phyloP scores from a whole-genome alignment of 2,329 filamentous ascomycete genomes.

The Alternaria consortialis region DNA sequence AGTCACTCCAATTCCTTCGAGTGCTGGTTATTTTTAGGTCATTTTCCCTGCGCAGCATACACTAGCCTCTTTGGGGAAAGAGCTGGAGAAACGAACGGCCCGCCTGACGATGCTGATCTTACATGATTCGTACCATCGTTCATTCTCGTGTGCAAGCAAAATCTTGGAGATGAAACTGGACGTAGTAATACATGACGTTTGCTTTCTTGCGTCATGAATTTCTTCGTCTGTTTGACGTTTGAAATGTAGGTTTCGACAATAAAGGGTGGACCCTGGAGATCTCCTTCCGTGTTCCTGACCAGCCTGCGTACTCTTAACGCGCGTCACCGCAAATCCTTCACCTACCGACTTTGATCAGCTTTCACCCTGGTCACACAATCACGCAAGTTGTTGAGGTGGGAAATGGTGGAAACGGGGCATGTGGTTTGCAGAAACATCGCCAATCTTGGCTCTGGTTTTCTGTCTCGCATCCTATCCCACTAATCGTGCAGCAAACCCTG shows the following conservation, averaged over 20 bases:
- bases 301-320: constrained; percentile 17
- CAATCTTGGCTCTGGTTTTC: constrained; percentile 28
- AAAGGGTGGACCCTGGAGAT: constrained; percentile 4
- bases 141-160: not conserved
- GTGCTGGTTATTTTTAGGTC: constrained; percentile 7
- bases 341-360: constrained; percentile 3
- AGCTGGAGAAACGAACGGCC: constrained; percentile 13
- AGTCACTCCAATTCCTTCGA: not conserved
- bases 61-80: not conserved
- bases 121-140: constrained; percentile 3
- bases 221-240: constrained; percentile 7
- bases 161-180: not conserved
- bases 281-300: constrained; percentile 10
- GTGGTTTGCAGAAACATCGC: constrained; percentile 21
- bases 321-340: constrained; percentile 20
- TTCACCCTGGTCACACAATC: constrained; percentile 3
- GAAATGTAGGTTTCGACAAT: not conserved
- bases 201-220: constrained; percentile 1
- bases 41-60: not conserved
- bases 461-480: constrained; percentile 20
- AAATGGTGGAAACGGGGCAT: not conserved
- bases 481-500: constrained; percentile 14
- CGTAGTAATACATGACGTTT: not conserved
- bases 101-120: constrained; percentile 8
- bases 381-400: not conserved